Percentiles rank a stretch among this genome's conserved stretches.
phyloP scores from a whole-genome alignment of 148 eudicot genomes.

The Cornus controversa region DNA sequence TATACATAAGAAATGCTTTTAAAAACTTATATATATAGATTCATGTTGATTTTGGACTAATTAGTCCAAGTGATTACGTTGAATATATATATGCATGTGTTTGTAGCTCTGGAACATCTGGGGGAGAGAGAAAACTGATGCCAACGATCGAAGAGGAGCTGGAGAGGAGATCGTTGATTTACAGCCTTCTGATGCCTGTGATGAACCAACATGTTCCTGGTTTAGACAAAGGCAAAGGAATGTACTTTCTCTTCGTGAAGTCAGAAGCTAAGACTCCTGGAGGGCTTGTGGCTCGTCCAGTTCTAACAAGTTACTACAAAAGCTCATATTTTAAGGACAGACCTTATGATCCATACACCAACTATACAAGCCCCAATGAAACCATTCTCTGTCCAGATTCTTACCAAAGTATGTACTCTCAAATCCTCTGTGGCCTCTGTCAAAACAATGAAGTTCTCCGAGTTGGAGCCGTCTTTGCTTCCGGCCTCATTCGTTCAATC shows the following conservation, averaged over 20 bases:
- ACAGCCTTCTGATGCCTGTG: constrained; percentile 54
- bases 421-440: constrained; percentile 43
- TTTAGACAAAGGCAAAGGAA: constrained; percentile 47
- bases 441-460: constrained; percentile 36
- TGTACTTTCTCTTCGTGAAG: constrained; percentile 48
- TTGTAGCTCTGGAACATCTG: constrained; percentile 53
- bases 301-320: constrained; percentile 44
- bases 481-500: constrained; percentile 43
- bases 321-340: constrained; percentile 40
- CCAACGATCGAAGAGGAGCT: constrained; percentile 43
- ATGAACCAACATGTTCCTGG: constrained; percentile 44
- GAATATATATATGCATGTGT: background rate
- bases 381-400: constrained; percentile 51
- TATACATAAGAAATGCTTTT: no score
- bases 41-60: no score
- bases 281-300: constrained; percentile 48
- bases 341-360: constrained; percentile 37
- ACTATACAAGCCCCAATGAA: constrained; percentile 51
- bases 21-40: no score
- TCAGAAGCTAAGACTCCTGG: constrained; percentile 47
- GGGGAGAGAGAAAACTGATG: constrained; percentile 54
- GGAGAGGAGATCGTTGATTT: constrained; percentile 31
- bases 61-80: no score
- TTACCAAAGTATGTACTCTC: constrained; percentile 59
- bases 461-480: constrained; percentile 41